Evolutionary conservation across 805 yeast species (phyloP), one percentile per base, ranked within the genome.

Genomic region (Saccharomyces kudriavzevii): DNA sequence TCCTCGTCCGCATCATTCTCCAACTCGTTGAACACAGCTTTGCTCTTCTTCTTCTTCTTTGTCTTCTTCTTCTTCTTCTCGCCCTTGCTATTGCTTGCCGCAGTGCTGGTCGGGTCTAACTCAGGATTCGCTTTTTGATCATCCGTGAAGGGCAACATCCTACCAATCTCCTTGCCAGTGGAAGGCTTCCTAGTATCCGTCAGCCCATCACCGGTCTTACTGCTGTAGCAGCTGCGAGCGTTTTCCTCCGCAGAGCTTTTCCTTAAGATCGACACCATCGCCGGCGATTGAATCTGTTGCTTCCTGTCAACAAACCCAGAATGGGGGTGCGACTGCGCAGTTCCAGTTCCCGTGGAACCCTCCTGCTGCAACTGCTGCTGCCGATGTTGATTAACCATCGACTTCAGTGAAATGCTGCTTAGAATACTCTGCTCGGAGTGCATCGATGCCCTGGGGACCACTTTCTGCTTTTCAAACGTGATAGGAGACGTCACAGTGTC

Each of bases 371-470:
- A 48, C 31, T 55, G 52, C 40, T 54, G 55, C 26, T 56, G 85
- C 79, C 54, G 80, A 84, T 58, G 83, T 62, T 79, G 86, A 59
- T 76, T 80, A 60, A 66, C 77, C 52, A 85, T 81, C 72, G 88
- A 87, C 74, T 62, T 70, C 74, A 65, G 80, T 74, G 70, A 90
- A 77, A 78, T 88, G 81, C 72, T 89, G 17, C 76, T 72, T 43
- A 74, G 59, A 9, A 74, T 76, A 43, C 75, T 70, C 57, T 73
- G 77, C 0, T 70, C 73, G 1, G 74, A 70, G 47, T 71, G 74
- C 0, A 74, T 65, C 54, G 77, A 61, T 49, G 67, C 65, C 52
- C 72, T 66, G 3, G 76, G 73, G 3, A 87, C 77, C 77, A 96
- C 92, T 68, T 82, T 60, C 80, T 66, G 67, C 48, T 84, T 75